Base-by-base conservation (phyloP, 78 protist genomes). In the Dictyostelium firmibasis region DNA sequence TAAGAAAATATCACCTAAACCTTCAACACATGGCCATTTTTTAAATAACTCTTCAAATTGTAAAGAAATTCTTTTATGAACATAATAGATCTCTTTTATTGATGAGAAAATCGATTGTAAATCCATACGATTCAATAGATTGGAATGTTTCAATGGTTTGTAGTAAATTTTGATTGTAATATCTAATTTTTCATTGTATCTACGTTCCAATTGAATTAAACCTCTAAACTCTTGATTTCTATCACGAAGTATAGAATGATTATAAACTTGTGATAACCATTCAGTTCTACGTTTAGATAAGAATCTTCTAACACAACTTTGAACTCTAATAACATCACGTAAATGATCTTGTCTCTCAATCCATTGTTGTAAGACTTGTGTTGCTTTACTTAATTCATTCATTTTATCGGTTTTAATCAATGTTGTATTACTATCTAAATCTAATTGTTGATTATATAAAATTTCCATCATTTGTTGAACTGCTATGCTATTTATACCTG, bases 281-380 rank as follows among this genome's bases (percentile, higher is more conserved):
- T 89, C 88, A 11, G 82, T 69, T 81, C 94, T 78, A 10, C 84
- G 44, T 43, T 67, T 60, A 0, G 94, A 85, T 20, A 89, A 13
- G 72, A 89, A 89, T 43, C 94, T 83, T 67, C 94, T 69, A n/a
- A 77, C 87, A 89, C 94, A 89, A 38, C 87, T 81, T 50, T 89
- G 94, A n/a, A 89, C 94, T 11, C 25, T 89, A 47, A 89, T 69
- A n/a, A 89, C 87, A 47, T 69, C 83, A 14, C 83, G 41, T 8
- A 89, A 44, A 69, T 89, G 74, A 38, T 81, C 75, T 81, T 89
- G 94, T 47, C 86, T 23, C 1, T 78, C 87, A 14, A 70, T 50
- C 87, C 86, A 89, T 62, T 27, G 35, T 10, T 78, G 38, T 10
- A 89, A 16, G 7, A 62, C 44, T 20, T 10, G 50, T 3, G 85